phyloP scores from a whole-genome alignment of 164 flowering plant genomes.

The Umbilicus rupestris region DNA sequence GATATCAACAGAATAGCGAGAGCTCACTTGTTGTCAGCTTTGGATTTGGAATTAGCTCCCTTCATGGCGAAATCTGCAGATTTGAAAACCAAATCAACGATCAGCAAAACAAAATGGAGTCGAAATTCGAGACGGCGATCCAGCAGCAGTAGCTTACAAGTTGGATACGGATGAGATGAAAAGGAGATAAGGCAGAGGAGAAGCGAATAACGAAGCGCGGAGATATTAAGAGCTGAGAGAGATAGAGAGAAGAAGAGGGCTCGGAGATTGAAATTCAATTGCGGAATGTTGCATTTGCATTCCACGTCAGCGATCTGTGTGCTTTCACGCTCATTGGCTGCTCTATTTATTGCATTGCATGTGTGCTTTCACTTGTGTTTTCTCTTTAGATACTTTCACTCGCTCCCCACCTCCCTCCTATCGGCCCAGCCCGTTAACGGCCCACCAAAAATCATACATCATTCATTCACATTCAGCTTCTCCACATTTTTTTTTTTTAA shows the following conservation, averaged over 20 bases:
- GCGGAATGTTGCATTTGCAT: conserved; percentile 9
- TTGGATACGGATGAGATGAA: neutral
- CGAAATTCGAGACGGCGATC: no score
- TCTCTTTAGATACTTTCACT: neutral
- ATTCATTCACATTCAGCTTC: no score
- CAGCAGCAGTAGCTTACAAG: neutral
- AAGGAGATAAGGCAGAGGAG: neutral
- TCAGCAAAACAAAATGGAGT: neutral
- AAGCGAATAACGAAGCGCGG: neutral
- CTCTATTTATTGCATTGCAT: neutral
- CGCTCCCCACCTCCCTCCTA: neutral
- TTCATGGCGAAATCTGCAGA: conserved; percentile 11
- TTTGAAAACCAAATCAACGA: neutral
- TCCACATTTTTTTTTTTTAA: no score
- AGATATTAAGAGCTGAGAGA: neutral
- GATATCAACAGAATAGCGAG: conserved; percentile 26
- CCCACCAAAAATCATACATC: no score
- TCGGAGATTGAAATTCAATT: conserved; percentile 16
- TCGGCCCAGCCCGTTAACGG: neutral
- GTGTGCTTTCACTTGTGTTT: conserved; percentile 4
- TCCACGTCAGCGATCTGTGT: conserved; percentile 39
- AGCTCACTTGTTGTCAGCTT: conserved; percentile 12
- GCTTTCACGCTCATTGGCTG: conserved; percentile 1
- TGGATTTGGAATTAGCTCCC: conserved; percentile 11
- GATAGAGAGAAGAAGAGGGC: no score